These are phyloP conservation scores for Wickerhamomyces sp. DNA, from an alignment of 1,139 yeast species.

Conservation along the genomic window DNA sequence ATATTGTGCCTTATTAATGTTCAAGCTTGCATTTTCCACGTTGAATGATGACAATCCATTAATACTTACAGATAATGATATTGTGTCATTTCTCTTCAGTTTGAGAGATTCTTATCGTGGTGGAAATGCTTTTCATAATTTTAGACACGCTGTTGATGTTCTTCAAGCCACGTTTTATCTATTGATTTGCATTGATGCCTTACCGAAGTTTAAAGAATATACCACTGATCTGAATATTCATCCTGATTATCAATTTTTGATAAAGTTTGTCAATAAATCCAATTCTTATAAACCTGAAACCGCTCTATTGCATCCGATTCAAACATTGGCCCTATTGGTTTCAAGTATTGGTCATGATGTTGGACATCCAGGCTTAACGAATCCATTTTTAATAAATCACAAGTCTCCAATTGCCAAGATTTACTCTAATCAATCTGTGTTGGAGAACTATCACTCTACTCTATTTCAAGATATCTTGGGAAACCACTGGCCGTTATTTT, in stretches of 20 bases:
- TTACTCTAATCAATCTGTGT: slow-evolving; percentile 62
- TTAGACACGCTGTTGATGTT: slow-evolving; percentile 93
- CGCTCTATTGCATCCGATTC: slow-evolving; percentile 37
- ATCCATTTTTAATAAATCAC: slow-evolving; percentile 58
- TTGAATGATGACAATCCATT: slow-evolving; percentile 24
- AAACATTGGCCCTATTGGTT: slow-evolving; percentile 55
- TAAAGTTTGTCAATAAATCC: neutral
- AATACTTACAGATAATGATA: slow-evolving; percentile 33
- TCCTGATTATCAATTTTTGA: slow-evolving; percentile 9
- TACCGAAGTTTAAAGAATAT: slow-evolving; percentile 20
- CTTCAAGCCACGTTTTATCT: slow-evolving; percentile 82
- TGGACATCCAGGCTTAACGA: slow-evolving; percentile 94
- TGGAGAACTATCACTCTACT: slow-evolving; percentile 82
- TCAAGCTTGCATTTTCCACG: slow-evolving; percentile 42
- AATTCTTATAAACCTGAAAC: slow-evolving; percentile 5
- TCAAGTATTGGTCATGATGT: slow-evolving; percentile 95
- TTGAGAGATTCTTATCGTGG: slow-evolving; percentile 74
- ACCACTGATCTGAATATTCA: slow-evolving; percentile 12
- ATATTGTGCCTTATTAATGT: slow-evolving; percentile 53
- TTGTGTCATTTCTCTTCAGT: slow-evolving; percentile 52
- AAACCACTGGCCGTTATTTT: slow-evolving; percentile 58
- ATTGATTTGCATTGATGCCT: slow-evolving; percentile 42
- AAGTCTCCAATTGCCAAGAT: slow-evolving; percentile 62
- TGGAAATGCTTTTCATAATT: slow-evolving; percentile 90
- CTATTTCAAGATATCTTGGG: slow-evolving; percentile 58